Evolutionary conservation across 2,329 filamentous ascomycete genomes (phyloP).

Genomic region (Epichloe coenophiala): DNA sequence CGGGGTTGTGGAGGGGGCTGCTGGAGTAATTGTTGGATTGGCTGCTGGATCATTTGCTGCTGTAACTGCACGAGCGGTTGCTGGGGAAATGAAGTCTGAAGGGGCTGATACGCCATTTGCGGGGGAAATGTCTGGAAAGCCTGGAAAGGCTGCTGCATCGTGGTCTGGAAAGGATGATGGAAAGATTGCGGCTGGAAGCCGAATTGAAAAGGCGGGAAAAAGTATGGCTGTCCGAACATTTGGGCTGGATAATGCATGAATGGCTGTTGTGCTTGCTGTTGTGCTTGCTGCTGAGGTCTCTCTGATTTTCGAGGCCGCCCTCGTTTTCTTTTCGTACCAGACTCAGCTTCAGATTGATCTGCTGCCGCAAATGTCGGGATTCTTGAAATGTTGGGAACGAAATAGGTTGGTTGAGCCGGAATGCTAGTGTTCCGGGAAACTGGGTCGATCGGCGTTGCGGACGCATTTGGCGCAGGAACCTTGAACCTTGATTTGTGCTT

Average conservation of each 20-base stretch:
- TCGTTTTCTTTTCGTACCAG: conserved; percentile 2
- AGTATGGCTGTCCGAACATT: conserved; percentile 3
- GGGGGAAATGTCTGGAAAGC: not conserved
- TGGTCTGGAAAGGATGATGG: conserved; percentile 3
- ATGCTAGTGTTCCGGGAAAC: not conserved
- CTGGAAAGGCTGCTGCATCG: conserved; percentile 4
- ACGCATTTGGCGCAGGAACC: not conserved
- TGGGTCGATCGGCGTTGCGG: not conserved
- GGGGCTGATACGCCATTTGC: conserved; percentile 1
- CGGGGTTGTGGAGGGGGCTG: not conserved
- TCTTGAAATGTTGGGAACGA: not conserved
- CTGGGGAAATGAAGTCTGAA: conserved; percentile 1
- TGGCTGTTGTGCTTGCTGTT: conserved; percentile 1
- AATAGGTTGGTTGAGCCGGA: not conserved
- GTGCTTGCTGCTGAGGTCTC: not conserved
- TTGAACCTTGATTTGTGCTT: not conserved
- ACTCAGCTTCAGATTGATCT: not conserved
- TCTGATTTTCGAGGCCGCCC: conserved; percentile 6
- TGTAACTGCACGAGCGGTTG: conserved; percentile 1
- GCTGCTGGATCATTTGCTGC: not conserved
- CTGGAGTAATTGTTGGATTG: conserved; percentile 3
- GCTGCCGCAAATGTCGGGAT: not conserved
- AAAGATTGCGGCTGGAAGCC: conserved; percentile 3
- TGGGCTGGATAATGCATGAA: not conserved
- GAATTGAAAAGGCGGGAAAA: conserved; percentile 1